phyloP scores from a whole-genome alignment of 768 basidiomycete genomes.

The Termitomyces sp. region DNA sequence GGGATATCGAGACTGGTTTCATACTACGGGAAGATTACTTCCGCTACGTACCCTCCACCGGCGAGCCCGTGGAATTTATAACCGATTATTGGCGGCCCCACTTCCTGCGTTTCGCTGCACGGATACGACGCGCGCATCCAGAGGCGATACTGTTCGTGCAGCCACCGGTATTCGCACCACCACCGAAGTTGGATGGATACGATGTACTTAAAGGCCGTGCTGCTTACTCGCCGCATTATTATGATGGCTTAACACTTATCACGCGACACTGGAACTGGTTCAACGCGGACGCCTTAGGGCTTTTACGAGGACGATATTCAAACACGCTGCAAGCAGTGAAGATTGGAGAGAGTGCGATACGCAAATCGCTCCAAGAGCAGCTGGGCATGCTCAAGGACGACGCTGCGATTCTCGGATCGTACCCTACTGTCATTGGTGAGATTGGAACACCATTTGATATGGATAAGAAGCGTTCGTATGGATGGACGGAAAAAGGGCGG shows the following conservation, averaged over 20 bases:
- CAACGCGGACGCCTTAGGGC: conserved; percentile 91
- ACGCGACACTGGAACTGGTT: conserved; percentile 92
- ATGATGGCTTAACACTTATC: conserved; percentile 92
- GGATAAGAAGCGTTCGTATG: conserved; percentile 84
- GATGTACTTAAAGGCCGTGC: conserved; percentile 56
- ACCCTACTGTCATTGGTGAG: conserved; percentile 92
- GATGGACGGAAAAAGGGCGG: conserved; percentile 62
- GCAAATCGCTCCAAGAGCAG: conserved; percentile 77
- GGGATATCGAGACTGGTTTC: conserved; percentile 70
- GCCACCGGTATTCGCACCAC: conserved; percentile 82
- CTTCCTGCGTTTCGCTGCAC: conserved; percentile 45
- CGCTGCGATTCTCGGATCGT: conserved; percentile 56
- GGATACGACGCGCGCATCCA: conserved; percentile 66
- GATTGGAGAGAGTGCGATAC: conserved; percentile 80
- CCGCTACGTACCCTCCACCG: conserved; percentile 33
- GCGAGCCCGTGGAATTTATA: conserved; percentile 58
- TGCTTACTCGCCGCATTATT: conserved; percentile 81
- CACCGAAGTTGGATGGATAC: conserved; percentile 55
- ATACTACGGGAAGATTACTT: conserved; percentile 78
- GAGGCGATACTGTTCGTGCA: conserved; percentile 88
- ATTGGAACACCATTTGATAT: conserved; percentile 95
- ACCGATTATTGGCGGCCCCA: conserved; percentile 78
- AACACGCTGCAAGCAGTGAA: conserved; percentile 65
- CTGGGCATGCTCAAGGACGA: conserved; percentile 76
- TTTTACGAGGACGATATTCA: conserved; percentile 80